Evolutionary conservation across 805 yeast genomes (phyloP).

Genomic region (Cyberlindnera galapagoensis): DNA sequence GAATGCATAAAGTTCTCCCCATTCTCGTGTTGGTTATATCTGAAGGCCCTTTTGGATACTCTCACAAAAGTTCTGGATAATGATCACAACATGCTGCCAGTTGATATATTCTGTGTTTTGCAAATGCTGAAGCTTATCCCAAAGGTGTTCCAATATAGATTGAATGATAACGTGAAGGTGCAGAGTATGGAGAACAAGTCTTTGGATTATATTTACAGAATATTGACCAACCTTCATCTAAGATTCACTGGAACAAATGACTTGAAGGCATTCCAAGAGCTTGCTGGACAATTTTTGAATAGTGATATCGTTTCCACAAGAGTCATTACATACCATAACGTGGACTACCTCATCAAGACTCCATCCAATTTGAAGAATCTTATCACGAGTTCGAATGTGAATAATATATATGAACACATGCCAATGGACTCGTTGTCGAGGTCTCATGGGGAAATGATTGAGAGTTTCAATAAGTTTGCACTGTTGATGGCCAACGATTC

Average conservation of each 20-base stretch:
- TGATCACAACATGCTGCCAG: constrained; percentile 11
- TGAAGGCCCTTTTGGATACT: constrained; percentile 10
- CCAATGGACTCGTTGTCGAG: too few species aligned
- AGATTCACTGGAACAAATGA: constrained; percentile 18
- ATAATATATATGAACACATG: constrained; percentile 3
- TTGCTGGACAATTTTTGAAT: constrained; percentile 11
- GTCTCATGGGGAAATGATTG: constrained; percentile 3
- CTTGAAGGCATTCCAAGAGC: constrained; percentile 4
- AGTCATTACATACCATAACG: constrained; percentile 2
- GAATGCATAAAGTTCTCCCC: constrained; percentile 7
- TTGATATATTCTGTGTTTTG: constrained; percentile 16
- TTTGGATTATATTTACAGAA: constrained; percentile 12
- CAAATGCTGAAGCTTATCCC: constrained; percentile 13
- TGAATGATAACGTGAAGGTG: constrained; percentile 12
- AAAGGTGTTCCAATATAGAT: constrained; percentile 10
- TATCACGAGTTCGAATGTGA: constrained; percentile 14
- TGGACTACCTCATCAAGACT: constrained; percentile 12
- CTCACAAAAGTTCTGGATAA: constrained; percentile 5
- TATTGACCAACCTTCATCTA: constrained; percentile 5
- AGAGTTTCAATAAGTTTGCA: constrained; percentile 7
- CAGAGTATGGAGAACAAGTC: too few species aligned
- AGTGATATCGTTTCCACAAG: constrained; percentile 8
- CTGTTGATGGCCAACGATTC: constrained; percentile 9
- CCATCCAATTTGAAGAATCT: constrained; percentile 13
- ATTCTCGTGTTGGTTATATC: constrained; percentile 17